phyloP scores from a whole-genome alignment of 805 yeast species.

The Kuraishia capsulata region DNA sequence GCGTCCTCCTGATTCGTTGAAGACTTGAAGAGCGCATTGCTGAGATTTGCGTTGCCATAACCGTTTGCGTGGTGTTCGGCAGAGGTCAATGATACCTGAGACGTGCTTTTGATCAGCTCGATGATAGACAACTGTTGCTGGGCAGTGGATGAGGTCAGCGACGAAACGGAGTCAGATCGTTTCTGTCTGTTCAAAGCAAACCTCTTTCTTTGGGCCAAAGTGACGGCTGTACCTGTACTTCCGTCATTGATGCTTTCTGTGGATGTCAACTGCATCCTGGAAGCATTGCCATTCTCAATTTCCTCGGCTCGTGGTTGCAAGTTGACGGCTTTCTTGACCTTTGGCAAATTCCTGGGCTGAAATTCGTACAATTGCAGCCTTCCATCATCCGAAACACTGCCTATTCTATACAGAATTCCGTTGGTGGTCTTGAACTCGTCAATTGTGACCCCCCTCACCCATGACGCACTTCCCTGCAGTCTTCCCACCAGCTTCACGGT shows the following conservation, averaged over 20 bases:
- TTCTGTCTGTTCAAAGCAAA: constrained; percentile 6
- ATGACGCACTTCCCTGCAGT: constrained; percentile 40
- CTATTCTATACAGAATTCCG: constrained; percentile 34
- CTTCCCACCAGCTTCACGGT: constrained; percentile 18
- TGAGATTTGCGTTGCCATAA: not conserved
- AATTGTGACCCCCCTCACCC: constrained; percentile 37
- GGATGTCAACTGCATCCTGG: too few relatives aligned
- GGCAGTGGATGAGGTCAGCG: constrained; percentile 16
- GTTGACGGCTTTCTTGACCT: constrained; percentile 15
- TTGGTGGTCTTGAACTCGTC: constrained; percentile 26
- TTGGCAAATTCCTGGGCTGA: constrained; percentile 32
- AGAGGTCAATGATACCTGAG: constrained; percentile 1
- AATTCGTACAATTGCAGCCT: constrained; percentile 44
- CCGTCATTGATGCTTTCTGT: constrained; percentile 2
- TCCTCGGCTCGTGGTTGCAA: constrained; percentile 8
- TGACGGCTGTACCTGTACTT: not conserved
- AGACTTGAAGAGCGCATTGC: not conserved
- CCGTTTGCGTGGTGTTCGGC: too few relatives aligned
- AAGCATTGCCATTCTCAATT: too few relatives aligned
- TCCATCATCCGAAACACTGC: constrained; percentile 50
- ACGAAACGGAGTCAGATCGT: constrained; percentile 18
- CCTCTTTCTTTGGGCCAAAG: not conserved
- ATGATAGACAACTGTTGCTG: constrained; percentile 14
- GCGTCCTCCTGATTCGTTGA: not conserved
- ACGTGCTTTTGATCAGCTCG: constrained; percentile 12